Evolutionary conservation across 1,284 basidiomycete species (phyloP).

Genomic region (Boletus semigastroideus): DNA sequence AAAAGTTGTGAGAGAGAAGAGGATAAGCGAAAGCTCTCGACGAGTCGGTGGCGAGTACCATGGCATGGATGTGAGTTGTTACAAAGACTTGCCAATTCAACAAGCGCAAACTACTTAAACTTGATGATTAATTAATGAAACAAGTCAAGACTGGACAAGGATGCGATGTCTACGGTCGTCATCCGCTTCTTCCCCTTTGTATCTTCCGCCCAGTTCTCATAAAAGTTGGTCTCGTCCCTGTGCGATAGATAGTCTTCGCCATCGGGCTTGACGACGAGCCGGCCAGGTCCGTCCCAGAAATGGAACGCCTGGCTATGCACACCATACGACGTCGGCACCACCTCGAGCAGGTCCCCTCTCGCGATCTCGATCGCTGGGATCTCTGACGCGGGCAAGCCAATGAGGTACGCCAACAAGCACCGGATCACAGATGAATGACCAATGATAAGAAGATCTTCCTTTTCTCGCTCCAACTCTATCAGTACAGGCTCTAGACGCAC

Average conservation of each 20-base stretch:
- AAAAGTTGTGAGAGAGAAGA: slow-evolving; percentile 61
- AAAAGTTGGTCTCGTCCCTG: slow-evolving; percentile 72
- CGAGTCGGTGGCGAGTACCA: slow-evolving; percentile 62
- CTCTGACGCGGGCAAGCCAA: slow-evolving; percentile 93
- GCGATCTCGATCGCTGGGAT: slow-evolving; percentile 97
- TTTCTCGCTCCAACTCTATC: slow-evolving; percentile 79
- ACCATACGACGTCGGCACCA: slow-evolving; percentile 87
- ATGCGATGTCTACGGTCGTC: slow-evolving; percentile 32
- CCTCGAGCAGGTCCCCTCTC: slow-evolving; percentile 85
- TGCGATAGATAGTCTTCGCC: slow-evolving; percentile 39
- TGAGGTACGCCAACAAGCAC: slow-evolving; percentile 89
- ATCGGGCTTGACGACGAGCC: slow-evolving; percentile 46
- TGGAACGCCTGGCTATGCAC: slow-evolving; percentile 87
- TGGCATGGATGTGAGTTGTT: slow-evolving; percentile 39
- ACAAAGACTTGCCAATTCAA: background rate
- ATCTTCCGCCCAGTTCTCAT: slow-evolving; percentile 84
- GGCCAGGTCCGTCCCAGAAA: slow-evolving; percentile 87
- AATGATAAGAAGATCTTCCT: slow-evolving; percentile 76
- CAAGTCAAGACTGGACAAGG: slow-evolving; percentile 15
- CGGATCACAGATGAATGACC: slow-evolving; percentile 97
- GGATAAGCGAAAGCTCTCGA: slow-evolving; percentile 60
- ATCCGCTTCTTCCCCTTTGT: slow-evolving; percentile 65
- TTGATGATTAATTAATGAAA: slow-evolving; percentile 9
- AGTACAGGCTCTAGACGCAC: slow-evolving; percentile 82
- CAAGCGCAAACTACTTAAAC: background rate